These are phyloP conservation scores for Larix sibirica DNA, from an alignment of 83 land plant species.

Conservation along the genomic window DNA sequence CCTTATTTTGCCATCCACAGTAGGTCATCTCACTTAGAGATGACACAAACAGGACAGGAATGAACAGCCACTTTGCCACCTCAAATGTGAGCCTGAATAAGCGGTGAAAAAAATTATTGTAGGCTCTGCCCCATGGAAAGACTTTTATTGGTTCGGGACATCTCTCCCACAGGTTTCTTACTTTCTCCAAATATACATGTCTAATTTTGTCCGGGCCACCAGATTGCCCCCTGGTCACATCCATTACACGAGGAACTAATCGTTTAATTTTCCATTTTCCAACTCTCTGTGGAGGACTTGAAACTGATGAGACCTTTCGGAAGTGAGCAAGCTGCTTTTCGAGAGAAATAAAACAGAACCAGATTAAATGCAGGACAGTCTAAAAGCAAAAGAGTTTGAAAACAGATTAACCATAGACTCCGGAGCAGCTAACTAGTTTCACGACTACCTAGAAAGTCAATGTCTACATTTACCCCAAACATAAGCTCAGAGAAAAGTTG, in stretches of 20 bases:
- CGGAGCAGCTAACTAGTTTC: neutral
- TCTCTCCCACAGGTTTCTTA: constrained; percentile 35
- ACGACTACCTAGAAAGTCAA: neutral
- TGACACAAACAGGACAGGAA: constrained; percentile 60
- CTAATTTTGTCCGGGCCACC: constrained; percentile 20
- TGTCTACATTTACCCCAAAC: neutral
- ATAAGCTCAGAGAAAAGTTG: neutral
- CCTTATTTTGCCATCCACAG: constrained; percentile 61
- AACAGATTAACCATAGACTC: neutral
- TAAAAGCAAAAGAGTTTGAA: neutral
- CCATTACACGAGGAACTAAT: constrained; percentile 11
- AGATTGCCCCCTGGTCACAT: constrained; percentile 36
- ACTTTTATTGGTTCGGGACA: constrained; percentile 54
- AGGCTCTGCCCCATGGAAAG: constrained; percentile 61
- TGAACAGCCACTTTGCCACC: constrained; percentile 54
- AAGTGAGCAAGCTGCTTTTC: neutral
- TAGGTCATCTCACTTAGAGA: constrained; percentile 79
- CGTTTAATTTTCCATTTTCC: neutral
- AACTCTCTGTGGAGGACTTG: neutral
- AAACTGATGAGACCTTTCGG: neutral
- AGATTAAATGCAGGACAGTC: neutral
- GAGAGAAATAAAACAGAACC: neutral
- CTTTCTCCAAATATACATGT: constrained; percentile 16
- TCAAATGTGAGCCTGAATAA: constrained; percentile 37
- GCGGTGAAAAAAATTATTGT: constrained; percentile 30